Conservation (phyloP, 208 protist species). For the Wallacemonas rigidus region DNA sequence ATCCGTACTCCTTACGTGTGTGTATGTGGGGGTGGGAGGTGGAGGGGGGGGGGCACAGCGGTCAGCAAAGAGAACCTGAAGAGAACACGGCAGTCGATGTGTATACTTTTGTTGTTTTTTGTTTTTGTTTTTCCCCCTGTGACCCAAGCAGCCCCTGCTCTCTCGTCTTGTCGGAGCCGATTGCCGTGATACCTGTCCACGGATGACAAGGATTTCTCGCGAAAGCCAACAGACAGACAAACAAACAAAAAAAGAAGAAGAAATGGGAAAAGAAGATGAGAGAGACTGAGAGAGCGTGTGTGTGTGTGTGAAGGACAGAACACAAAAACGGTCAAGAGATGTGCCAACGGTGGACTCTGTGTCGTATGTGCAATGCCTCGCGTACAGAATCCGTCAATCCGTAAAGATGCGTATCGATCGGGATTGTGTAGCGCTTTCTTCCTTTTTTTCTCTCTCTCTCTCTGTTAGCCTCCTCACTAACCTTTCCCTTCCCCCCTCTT, state of each 20-base stretch:
- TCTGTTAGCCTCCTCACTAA: neutral
- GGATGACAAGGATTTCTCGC: neutral
- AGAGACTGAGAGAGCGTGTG: too few species aligned
- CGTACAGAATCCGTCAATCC: too few species aligned
- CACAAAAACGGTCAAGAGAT: neutral
- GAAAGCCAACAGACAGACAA: neutral
- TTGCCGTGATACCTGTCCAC: too few species aligned
- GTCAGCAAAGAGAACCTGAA: neutral
- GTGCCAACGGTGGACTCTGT: too few species aligned
- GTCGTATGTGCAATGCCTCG: too few species aligned
- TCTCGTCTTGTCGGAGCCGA: too few species aligned
- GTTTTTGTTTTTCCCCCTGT: too few species aligned
- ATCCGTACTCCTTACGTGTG: neutral
- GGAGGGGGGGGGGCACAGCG: neutral
- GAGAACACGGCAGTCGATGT: too few species aligned
- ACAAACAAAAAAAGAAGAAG: neutral
- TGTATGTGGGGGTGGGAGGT: neutral
- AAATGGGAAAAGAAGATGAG: too few species aligned
- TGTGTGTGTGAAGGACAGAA: neutral
- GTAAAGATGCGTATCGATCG: neutral
- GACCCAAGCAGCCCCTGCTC: too few species aligned
- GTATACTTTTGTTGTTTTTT: too few species aligned
- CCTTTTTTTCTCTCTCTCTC: slow-evolving; percentile 9
- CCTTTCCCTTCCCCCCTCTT: too few species aligned
- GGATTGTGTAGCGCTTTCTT: neutral